Conservation (phyloP, 2,329 filamentous ascomycete species). For the Diaporthe helianthi region DNA sequence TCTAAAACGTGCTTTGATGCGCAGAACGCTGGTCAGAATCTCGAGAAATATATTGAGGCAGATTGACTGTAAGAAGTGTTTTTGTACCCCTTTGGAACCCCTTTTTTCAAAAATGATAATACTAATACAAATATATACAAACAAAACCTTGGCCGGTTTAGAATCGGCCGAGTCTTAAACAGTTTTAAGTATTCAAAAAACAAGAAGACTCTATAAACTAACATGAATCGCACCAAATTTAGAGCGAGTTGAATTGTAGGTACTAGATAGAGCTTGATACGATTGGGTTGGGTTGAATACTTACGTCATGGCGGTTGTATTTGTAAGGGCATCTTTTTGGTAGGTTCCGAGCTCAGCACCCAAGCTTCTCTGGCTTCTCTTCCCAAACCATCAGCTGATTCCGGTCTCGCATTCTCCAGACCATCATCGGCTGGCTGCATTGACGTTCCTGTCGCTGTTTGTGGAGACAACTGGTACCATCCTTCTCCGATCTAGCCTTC, state of each 20-base stretch:
- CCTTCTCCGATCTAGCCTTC: neutral
- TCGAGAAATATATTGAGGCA: neutral
- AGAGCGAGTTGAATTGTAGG: too few relatives aligned
- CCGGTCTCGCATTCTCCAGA: neutral
- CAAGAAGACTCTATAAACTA: too few relatives aligned
- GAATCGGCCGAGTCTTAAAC: neutral
- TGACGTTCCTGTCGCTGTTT: neutral
- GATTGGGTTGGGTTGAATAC: too few relatives aligned
- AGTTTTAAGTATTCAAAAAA: too few relatives aligned
- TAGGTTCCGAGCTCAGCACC: conserved; percentile 17
- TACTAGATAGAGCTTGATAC: too few relatives aligned
- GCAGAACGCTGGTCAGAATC: too few relatives aligned
- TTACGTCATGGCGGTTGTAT: conserved; percentile 11
- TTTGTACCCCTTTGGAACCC: too few relatives aligned
- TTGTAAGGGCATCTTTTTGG: neutral
- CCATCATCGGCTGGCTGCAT: too few relatives aligned
- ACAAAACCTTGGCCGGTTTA: neutral
- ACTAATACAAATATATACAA: too few relatives aligned
- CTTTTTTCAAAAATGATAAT: too few relatives aligned
- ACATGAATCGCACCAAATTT: too few relatives aligned
- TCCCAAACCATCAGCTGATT: neutral
- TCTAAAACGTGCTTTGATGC: too few relatives aligned
- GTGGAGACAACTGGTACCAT: neutral
- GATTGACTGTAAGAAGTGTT: neutral
- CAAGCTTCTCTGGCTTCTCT: neutral